Base-by-base conservation (phyloP, 169 alveolate genomes). In the Plasmodium knowlesi region DNA sequence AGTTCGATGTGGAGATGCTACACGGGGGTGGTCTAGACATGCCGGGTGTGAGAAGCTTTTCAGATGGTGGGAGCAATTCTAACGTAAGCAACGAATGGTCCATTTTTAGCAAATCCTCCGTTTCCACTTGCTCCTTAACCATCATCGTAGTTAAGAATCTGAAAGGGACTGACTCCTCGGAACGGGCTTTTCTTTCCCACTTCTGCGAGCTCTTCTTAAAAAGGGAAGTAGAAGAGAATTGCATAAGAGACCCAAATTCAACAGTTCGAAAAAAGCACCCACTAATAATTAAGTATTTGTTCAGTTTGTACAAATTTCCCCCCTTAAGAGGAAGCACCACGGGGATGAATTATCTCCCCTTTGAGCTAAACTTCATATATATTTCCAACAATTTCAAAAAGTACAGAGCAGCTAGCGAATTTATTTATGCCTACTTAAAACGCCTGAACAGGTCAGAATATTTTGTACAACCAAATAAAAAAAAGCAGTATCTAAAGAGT, bases 361-460 rank as follows among this genome's bases (percentile, higher is more conserved):
- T 84, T 46, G 93, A 84, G 54, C 41, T 84, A 41, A 84, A 84
- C 82, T 73, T 84, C 43, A 12, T 84, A 28, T 84, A 46, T 39
- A 50, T 74, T 43, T 84, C 85, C 5, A 84, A 22, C 79, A 74
- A 84, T 84, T 28, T 84, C 28, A 22, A 30, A 34, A 71, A 73
- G 61, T 84, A 74, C 61, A 71, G 61, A 43, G 34, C 25, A 22
- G 74, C 57, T 30, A 57, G 79, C 67, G 37, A 84, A 73, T 71
- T 84, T 73, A 71, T 84, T 84, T 84, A 84, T 84, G 19, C 74
- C 53, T 73, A 73, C 25, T n/a, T 84, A 73, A 84, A 74, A 74
- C 6, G 53, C 10, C 16, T 84, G 76, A 84, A 84, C 54, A 10
- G 28, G 32, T 73, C 53, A 5, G 78, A 43, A 28, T 50, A 73